phyloP scores from a whole-genome alignment of 2,329 filamentous ascomycete species.

The Monilinia fructigena region DNA sequence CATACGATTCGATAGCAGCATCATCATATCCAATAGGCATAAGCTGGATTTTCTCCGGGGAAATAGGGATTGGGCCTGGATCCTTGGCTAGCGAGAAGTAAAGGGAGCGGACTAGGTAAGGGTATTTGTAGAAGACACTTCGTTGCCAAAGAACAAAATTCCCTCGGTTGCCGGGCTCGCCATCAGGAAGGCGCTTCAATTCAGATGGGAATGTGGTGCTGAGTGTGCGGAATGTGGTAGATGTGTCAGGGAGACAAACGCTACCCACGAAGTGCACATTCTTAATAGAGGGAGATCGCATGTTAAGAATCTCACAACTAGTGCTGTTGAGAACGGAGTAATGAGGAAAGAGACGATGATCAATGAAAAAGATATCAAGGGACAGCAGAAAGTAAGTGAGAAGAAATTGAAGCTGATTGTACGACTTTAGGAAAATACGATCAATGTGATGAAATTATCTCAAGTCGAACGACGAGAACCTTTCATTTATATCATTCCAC shows the following conservation, averaged over 20 bases:
- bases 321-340: neutral
- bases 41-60: slow-evolving; percentile 21
- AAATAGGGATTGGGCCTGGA: slow-evolving; percentile 16
- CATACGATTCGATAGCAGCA: slow-evolving; percentile 37
- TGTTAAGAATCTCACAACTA: neutral
- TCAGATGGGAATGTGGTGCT: slow-evolving; percentile 39
- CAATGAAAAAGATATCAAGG: neutral
- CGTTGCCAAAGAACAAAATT: slow-evolving; percentile 42
- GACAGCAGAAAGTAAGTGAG: neutral
- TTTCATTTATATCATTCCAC: neutral
- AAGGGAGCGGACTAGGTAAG: slow-evolving; percentile 21
- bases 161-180: slow-evolving; percentile 43
- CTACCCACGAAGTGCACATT: slow-evolving; percentile 42
- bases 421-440: neutral
- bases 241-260: slow-evolving; percentile 40
- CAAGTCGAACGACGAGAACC: neutral
- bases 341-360: neutral
- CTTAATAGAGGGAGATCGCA: slow-evolving; percentile 6
- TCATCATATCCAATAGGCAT: slow-evolving; percentile 35
- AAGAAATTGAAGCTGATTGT: neutral
- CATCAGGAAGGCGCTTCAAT: slow-evolving; percentile 44
- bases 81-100: slow-evolving; percentile 21
- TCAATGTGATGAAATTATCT: neutral
- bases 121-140: slow-evolving; percentile 35
- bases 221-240: slow-evolving; percentile 40